Conservation (phyloP, 2,329 filamentous ascomycete genomes). For the Cryphonectria nitschkei region DNA sequence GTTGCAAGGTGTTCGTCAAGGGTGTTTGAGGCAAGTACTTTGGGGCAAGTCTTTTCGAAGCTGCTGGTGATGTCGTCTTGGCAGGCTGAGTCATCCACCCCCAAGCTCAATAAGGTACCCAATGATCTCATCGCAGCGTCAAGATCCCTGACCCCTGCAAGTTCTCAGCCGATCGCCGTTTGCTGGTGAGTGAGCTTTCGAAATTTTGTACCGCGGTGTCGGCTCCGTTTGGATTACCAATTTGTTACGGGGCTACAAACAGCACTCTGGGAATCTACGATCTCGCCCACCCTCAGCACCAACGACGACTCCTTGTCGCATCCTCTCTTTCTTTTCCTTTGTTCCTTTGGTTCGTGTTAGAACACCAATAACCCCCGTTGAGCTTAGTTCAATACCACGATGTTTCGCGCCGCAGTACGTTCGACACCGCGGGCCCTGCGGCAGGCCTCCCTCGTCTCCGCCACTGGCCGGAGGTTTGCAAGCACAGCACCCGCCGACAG, state of each 20-base stretch:
- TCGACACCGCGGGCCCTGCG: slow-evolving; percentile 51
- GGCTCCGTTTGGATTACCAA: slow-evolving; percentile 13
- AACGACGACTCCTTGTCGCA: slow-evolving; percentile 7
- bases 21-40: too few species aligned
- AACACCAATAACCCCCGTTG: background rate
- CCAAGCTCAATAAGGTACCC: background rate
- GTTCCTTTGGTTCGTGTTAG: slow-evolving; percentile 13
- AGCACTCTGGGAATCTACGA: background rate
- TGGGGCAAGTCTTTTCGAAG: too few species aligned
- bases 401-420: slow-evolving; percentile 59
- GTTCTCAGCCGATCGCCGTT: background rate
- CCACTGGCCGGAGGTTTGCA: slow-evolving; percentile 53
- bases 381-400: slow-evolving; percentile 34
- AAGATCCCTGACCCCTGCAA: slow-evolving; percentile 7
- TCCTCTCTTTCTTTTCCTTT: slow-evolving; percentile 27
- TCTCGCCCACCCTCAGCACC: background rate
- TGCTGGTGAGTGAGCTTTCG: background rate
- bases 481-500: slow-evolving; percentile 64
- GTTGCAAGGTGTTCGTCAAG: background rate
- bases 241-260: background rate
- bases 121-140: background rate
- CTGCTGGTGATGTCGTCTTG: background rate
- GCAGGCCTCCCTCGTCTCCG: slow-evolving; percentile 44
- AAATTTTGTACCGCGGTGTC: slow-evolving; percentile 10
- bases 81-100: slow-evolving; percentile 1